These are phyloP conservation scores for Avicennia marina DNA, from an alignment of 257 asterid species.

Conservation along the genomic window DNA sequence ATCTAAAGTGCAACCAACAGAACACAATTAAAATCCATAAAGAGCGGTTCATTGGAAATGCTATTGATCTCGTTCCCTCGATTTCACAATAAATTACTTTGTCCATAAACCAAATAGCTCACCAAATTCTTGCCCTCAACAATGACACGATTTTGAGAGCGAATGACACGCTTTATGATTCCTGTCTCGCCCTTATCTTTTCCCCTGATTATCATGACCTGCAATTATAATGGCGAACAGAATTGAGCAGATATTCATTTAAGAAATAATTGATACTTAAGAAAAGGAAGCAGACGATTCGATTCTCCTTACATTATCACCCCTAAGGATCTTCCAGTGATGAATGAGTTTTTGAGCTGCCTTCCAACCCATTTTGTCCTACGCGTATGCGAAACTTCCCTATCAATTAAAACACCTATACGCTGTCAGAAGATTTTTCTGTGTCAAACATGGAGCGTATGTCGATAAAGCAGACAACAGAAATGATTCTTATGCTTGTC, in stretches of 20 bases:
- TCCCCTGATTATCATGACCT: constrained; percentile 93
- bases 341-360: constrained; percentile 87
- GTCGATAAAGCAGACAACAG: too few relatives aligned
- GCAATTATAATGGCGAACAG: constrained; percentile 10
- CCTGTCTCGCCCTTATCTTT: constrained; percentile 97
- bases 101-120: constrained; percentile 13
- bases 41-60: neutral
- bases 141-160: constrained; percentile 85
- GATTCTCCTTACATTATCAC: constrained; percentile 70
- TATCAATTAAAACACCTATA: constrained; percentile 1
- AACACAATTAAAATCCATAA: neutral
- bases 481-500: too few relatives aligned
- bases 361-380: constrained; percentile 79
- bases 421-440: neutral
- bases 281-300: neutral
- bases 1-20: neutral
- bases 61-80: neutral
- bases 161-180: constrained; percentile 66
- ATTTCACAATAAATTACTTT: neutral
- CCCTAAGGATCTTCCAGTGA: constrained; percentile 90
- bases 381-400: neutral
- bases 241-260: neutral
- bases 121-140: constrained; percentile 96
- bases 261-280: neutral
- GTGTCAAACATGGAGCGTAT: too few relatives aligned